Percentiles rank a stretch among this genome's conserved stretches.
These are phyloP conservation scores for Piromyces finnis DNA, from an alignment of 192 early-diverging fungal genomes.

Conservation along the genomic window DNA sequence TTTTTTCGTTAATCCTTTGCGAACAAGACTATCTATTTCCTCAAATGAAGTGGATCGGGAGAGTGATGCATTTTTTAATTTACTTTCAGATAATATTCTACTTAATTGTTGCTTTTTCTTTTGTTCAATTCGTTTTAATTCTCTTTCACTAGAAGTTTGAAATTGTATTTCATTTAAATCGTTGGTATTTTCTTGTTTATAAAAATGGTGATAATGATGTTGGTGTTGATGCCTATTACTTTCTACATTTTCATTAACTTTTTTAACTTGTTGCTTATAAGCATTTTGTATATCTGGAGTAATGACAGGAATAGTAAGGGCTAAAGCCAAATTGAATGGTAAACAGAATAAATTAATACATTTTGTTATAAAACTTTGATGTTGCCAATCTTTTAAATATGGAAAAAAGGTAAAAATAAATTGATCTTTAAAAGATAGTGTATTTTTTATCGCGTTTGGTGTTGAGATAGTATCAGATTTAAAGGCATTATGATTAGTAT, in stretches of 20 bases:
- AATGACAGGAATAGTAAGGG: background rate
- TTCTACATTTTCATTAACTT: background rate
- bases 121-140: background rate
- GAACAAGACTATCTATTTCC: background rate
- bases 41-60: background rate
- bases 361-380: background rate
- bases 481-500: background rate
- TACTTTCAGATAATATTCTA: background rate
- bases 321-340: background rate
- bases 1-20: background rate
- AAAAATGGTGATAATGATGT: background rate
- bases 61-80: background rate
- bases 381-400: background rate
- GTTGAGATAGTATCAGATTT: background rate
- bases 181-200: too few species aligned
- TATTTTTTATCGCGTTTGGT: background rate
- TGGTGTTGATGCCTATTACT: background rate
- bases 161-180: too few species aligned
- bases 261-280: background rate
- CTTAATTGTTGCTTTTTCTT: background rate
- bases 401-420: background rate
- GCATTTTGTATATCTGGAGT: background rate
- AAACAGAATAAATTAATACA: background rate
- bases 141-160: background rate
- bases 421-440: background rate